Conservation (phyloP, 139 green algal genomes). For the Chlorella sp. region DNA sequence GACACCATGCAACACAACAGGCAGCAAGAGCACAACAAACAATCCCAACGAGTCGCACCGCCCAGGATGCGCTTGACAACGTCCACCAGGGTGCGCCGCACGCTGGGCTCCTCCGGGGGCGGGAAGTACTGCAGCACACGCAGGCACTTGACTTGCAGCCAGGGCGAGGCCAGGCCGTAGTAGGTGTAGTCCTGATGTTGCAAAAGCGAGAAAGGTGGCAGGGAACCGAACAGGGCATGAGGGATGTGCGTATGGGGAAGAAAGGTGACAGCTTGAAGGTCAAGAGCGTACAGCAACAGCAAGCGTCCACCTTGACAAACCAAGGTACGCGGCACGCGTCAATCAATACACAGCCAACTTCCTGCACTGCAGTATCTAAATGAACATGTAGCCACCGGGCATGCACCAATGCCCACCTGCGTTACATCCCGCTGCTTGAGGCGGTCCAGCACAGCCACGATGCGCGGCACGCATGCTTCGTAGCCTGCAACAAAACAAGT, state of each 20-base stretch:
- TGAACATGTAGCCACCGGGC: too few species aligned
- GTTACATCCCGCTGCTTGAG: conserved; percentile 82
- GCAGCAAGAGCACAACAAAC: background rate
- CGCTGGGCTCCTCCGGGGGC: conserved; percentile 60
- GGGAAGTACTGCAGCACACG: conserved; percentile 96
- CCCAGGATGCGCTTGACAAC: conserved; percentile 71
- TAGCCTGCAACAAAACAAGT: conserved; percentile 67
- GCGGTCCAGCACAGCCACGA: conserved; percentile 89
- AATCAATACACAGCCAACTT: too few species aligned
- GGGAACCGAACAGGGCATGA: too few species aligned
- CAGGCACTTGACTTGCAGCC: conserved; percentile 95
- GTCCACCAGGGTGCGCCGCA: conserved; percentile 64
- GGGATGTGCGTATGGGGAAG: too few species aligned
- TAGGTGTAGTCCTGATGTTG: conserved; percentile 93
- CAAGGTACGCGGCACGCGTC: too few species aligned
- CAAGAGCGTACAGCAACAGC: too few species aligned
- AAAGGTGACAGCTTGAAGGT: too few species aligned
- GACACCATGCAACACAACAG: too few species aligned
- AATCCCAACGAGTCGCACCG: conserved; percentile 12
- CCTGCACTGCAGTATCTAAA: too few species aligned
- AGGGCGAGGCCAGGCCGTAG: conserved; percentile 98
- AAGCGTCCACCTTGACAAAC: too few species aligned
- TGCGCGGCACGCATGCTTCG: conserved; percentile 79
- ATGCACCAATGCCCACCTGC: conserved; percentile 80
- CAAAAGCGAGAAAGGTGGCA: too few species aligned